Evolutionary conservation across 1,284 basidiomycete genomes (phyloP), one percentile per base, ranked within the genome.

Genomic region (Baeospora myosura): DNA sequence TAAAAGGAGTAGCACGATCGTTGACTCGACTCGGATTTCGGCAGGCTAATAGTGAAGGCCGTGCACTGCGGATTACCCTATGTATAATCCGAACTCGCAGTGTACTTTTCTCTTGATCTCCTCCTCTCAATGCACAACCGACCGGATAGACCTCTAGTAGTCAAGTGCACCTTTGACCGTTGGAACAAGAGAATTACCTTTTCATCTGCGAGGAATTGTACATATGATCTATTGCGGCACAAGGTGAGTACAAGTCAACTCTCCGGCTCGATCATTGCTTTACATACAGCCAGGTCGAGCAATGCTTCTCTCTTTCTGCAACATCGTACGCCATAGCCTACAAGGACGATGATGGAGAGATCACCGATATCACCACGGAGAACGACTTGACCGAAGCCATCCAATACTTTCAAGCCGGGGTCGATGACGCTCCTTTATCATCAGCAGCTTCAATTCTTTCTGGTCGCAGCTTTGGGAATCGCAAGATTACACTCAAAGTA

Each of bases 271-370:
- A 21, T 41, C 28, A 21, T 16, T 21, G 21, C 5, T 14, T 43
- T 43, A 22, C 31, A 22, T 34, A 29, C 42, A 42, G 31, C 39
- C 42, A 92, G 89, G 75, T 93, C 26, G 86, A 87, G 52, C 80
- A 89, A 57, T 83, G 81, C 47, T 93, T 90, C 58, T 74, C 81
- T 1, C 73, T 92, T n/a, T 78, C 71, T 30, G 72, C 76, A 1
- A 75, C 74, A 2, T 64, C 75, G 5, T 93, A 85, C 55, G 69
- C 67, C 3, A 81, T 95, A 45, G 70, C 78, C 5, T 94, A 91
- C 61, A 85, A 78, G 50, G 91, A 94, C 58, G 89, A 95, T 55
- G 88, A 94, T 44, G 79, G 83, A 45, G 88, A 92, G 53, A 69
- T 74, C 40, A 78, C 70, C 36, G 67, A 71, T 47, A 86, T 95